Percentiles rank a stretch among this genome's conserved stretches.
Conservation (phyloP, 768 basidiomycete species). For the Tremella fuciformis region DNA sequence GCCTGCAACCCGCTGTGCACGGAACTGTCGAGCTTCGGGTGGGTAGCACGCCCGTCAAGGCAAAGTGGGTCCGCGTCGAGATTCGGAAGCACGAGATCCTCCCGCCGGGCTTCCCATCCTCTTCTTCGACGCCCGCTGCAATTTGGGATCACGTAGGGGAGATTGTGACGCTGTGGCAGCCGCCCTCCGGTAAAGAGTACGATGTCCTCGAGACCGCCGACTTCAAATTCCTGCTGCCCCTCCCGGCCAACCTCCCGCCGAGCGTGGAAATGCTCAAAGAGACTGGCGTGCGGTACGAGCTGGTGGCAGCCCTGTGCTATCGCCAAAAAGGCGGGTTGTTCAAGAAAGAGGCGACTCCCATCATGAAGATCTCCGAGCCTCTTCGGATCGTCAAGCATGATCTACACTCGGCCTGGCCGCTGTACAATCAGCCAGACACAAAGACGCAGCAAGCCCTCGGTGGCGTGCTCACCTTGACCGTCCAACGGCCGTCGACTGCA, state of each 20-base stretch:
- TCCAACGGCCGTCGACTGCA: slow-evolving; percentile 72
- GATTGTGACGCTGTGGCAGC: slow-evolving; percentile 78
- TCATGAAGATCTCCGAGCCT: slow-evolving; percentile 64
- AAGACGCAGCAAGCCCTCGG: slow-evolving; percentile 55
- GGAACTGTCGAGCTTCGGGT: slow-evolving; percentile 77
- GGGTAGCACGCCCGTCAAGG: slow-evolving; percentile 68
- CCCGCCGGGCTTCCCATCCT: slow-evolving; percentile 33
- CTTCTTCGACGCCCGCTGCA: slow-evolving; percentile 6
- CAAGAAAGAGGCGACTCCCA: slow-evolving; percentile 70
- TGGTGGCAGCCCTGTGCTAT: slow-evolving; percentile 79
- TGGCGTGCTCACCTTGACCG: slow-evolving; percentile 70
- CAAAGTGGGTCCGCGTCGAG: slow-evolving; percentile 88
- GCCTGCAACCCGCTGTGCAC: slow-evolving; percentile 45
- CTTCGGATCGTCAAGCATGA: slow-evolving; percentile 92
- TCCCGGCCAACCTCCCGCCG: slow-evolving; percentile 89
- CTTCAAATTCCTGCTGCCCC: slow-evolving; percentile 82
- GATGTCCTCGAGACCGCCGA: slow-evolving; percentile 67
- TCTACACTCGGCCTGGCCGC: slow-evolving; percentile 87
- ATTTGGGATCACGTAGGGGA: slow-evolving; percentile 55
- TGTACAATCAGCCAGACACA: slow-evolving; percentile 55
- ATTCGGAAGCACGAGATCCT: slow-evolving; percentile 80
- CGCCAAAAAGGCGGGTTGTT: slow-evolving; percentile 84
- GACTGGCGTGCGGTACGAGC: slow-evolving; percentile 83
- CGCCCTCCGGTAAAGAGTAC: slow-evolving; percentile 65
- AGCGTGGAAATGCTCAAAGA: slow-evolving; percentile 68